Percentiles rank a stretch among this genome's conserved stretches.
Evolutionary conservation across 495 filamentous ascomycete genomes (phyloP).

Genomic region (Articulospora tetracladia): DNA sequence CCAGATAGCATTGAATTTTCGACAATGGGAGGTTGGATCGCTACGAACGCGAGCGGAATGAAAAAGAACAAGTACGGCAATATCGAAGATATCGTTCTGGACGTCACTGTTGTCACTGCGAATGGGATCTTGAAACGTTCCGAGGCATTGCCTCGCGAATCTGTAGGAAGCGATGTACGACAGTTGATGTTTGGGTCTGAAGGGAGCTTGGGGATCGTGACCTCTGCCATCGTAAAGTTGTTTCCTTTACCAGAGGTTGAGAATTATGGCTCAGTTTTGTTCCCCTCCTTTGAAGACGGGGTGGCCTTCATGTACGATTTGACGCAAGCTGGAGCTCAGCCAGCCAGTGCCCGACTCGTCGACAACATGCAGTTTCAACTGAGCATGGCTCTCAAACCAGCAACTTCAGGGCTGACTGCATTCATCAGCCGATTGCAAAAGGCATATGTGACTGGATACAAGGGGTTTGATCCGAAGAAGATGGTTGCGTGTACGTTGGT

Average conservation of each 20-base stretch:
- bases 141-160: neutral
- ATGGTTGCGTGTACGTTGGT: constrained; percentile 15
- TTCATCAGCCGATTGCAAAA: neutral
- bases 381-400: constrained; percentile 3
- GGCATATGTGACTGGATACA: neutral
- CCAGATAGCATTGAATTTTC: constrained; percentile 5
- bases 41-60: constrained; percentile 7
- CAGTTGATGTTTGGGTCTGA: constrained; percentile 5
- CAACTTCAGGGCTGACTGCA: neutral
- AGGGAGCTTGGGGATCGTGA: neutral
- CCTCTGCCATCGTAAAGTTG: neutral
- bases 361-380: constrained; percentile 6
- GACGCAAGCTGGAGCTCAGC: neutral
- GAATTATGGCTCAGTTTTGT: neutral
- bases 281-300: constrained; percentile 2
- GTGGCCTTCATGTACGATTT: constrained; percentile 5
- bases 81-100: constrained; percentile 2
- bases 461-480: constrained; percentile 2
- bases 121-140: neutral
- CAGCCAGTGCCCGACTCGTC: neutral
- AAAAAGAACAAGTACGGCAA: constrained; percentile 10
- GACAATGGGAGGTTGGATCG: constrained; percentile 4
- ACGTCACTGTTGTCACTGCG: neutral
- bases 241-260: constrained; percentile 3
- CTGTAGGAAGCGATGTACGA: neutral